Evolutionary conservation across 495 filamentous ascomycete genomes (phyloP).

Genomic region (Daldinia caldariorum): DNA sequence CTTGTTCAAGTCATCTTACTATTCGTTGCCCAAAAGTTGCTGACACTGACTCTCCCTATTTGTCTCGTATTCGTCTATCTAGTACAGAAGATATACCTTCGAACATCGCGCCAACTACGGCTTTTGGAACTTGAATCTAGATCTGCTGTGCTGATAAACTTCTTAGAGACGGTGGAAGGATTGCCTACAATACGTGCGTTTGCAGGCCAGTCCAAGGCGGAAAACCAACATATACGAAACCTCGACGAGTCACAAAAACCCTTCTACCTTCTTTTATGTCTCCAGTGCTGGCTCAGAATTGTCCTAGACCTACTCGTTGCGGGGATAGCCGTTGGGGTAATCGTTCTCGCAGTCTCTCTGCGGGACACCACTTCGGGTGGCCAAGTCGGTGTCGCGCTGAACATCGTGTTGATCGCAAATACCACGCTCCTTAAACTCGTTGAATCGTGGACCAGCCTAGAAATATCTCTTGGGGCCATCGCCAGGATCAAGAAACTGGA

Average conservation of each 20-base stretch:
- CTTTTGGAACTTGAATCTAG: conserved; percentile 68
- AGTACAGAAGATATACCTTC: conserved; percentile 65
- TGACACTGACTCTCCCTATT: conserved; percentile 46
- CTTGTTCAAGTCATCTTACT: conserved; percentile 48
- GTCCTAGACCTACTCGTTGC: conserved; percentile 59
- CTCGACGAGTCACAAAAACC: conserved; percentile 65
- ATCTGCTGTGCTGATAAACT: conserved; percentile 50
- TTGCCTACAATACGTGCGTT: conserved; percentile 62
- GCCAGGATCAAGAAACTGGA: conserved; percentile 68
- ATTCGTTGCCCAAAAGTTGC: conserved; percentile 41
- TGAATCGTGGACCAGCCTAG: conserved; percentile 52
- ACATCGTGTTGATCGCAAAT: conserved; percentile 51
- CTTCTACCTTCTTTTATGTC: conserved; percentile 62
- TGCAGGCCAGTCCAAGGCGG: conserved; percentile 55
- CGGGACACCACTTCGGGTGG: conserved; percentile 47
- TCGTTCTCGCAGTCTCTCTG: conserved; percentile 52
- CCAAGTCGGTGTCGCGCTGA: conserved; percentile 52
- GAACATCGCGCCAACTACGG: conserved; percentile 66
- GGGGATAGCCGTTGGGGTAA: conserved; percentile 53
- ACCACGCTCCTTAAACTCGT: conserved; percentile 51
- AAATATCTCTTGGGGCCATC: conserved; percentile 57
- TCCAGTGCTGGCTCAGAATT: conserved; percentile 64
- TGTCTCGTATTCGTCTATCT: conserved; percentile 53
- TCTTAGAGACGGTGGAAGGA: conserved; percentile 60
- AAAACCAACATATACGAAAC: conserved; percentile 57